Conservation (phyloP, 2,329 filamentous ascomycete genomes). For the Penicillium sp. region DNA sequence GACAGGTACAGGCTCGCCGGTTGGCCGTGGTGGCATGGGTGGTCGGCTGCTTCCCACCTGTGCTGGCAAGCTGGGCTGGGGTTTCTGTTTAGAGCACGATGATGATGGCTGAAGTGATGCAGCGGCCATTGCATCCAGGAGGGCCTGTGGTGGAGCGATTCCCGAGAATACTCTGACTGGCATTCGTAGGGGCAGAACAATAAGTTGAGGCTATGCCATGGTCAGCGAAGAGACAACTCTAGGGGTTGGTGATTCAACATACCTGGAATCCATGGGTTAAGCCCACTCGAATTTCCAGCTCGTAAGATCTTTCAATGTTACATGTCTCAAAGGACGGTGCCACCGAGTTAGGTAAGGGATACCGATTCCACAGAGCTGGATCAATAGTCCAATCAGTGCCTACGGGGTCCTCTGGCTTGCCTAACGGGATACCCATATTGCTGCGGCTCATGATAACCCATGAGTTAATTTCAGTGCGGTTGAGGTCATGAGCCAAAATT, state of each 20-base stretch:
- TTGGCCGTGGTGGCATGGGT: conserved; percentile 44
- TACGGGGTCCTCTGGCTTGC: conserved; percentile 56
- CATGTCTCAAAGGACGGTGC: conserved; percentile 85
- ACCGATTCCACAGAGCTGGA: conserved; percentile 68
- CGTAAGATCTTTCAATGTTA: conserved; percentile 79
- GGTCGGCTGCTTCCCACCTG: conserved; percentile 27
- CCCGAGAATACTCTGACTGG: conserved; percentile 82
- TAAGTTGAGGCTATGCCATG: conserved; percentile 61
- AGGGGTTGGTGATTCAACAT: conserved; percentile 28
- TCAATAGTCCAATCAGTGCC: conserved; percentile 71
- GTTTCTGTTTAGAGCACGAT: conserved; percentile 15
- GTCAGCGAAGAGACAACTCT: conserved; percentile 18
- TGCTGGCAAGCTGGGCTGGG: conserved; percentile 27
- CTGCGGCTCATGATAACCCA: conserved; percentile 74
- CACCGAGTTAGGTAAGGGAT: conserved; percentile 77
- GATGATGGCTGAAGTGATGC: conserved; percentile 29
- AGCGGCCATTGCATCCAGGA: conserved; percentile 64
- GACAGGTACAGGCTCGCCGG: conserved; percentile 25
- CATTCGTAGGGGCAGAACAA: conserved; percentile 76
- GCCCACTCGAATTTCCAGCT: conserved; percentile 78
- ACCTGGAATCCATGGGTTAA: conserved; percentile 68
- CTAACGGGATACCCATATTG: conserved; percentile 70
- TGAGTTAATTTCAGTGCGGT: conserved; percentile 66
- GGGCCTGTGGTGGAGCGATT: conserved; percentile 73
- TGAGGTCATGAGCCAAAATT: conserved; percentile 73